Base-by-base conservation (phyloP, 768 basidiomycete species). In the Mycena kentingensis region DNA sequence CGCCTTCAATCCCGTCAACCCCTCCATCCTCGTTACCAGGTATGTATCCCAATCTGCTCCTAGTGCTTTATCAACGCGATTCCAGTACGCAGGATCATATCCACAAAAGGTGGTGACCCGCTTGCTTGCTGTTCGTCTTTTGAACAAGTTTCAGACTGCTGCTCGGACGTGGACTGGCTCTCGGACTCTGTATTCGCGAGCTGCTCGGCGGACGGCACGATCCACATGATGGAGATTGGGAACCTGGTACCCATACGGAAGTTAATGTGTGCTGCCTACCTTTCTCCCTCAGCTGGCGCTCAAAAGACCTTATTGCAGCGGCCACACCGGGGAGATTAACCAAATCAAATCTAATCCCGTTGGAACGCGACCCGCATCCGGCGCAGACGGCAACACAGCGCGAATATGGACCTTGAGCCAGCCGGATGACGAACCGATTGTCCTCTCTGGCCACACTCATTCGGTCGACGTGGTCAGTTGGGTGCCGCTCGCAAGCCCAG, bases 141-240 rank as follows among this genome's bases (percentile, higher is more conserved):
- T n/a, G n/a, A n/a, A n/a, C n/a, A 8, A 42, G 7, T 35, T 22
- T n/a, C 37, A 87, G 88, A 84, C 64, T 89, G 87, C 61, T 90
- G 89, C 66, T 67, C 92, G 62, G 91, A 93, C 62, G 78, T 88
- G 8, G 89, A 88, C 51, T 93, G 90, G 90, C 58, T 92, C n/a
- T 79, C 82, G 48, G 83, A 88, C 16, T 75, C 78, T 22, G 79
- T 77, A 3, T 92, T 91, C 59, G 87, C 81, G 25, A 88, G 81
- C 44, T 86, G 85, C 61, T 87, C 89, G 31, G 85, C 87, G 16
- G 89, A 92, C 65, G 73, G 74, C 31, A 64, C 75, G 19, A 79
- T 90, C 36, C 77, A 83, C 48, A 75, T 92, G 10, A 77, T 85
- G 70, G 76, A 78, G 43, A 66, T 88, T 29, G 77, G 78, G 39